Evolutionary conservation across 202 grass and related monocot species (phyloP), one percentile per base, ranked within the genome.

Genomic region (Musa balbisiana): DNA sequence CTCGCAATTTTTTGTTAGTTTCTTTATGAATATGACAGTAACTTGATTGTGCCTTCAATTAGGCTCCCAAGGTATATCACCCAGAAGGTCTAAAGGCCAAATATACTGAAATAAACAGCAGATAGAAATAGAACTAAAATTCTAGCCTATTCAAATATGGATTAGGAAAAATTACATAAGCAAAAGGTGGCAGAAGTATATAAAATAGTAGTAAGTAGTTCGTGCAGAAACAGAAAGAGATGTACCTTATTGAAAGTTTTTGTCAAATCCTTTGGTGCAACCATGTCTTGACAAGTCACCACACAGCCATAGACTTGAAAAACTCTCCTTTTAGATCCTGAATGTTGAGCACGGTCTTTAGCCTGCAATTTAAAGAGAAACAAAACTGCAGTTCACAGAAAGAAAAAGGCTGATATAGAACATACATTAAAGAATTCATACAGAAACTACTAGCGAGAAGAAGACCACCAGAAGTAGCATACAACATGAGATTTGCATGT

Each of bases 261-360:
- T 51, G 55, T 85, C 58, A 83, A 79, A 88, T 98, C 85, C 62
- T 85, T 92, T 70, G 91, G 88, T 79, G 91, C 83, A 67, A 98
- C 94, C 94, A 98, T 98, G 63, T 98, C 86, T 88, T 68, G 73
- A 78, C 76, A 88, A 67, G 94, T 94, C 20, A 92, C 79, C 63
- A 94, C 70, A 77, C 94, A 98, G 23, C 94, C 94, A 89, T 92
- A 93, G 24, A 98, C 74, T 81, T 98, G 83, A 75, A 93, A 98
- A 59, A 76, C 81, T 76, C 88, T 91, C 83, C 73, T 93, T 56
- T 67, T 93, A 83, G 93, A 85, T 62, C 82, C 77, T 79, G 85
- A 76, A 69, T 85, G 88, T 75, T 80, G 80, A 76, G 80, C 62
- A 27, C 64, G 21, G 73, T 76, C 73, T 73, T 63, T 82, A 49